Percentiles rank a stretch among this genome's conserved stretches.
These are phyloP conservation scores for Lolium multiflorum DNA, from an alignment of 176 grass and related monocot genomes.

Conservation along the genomic window DNA sequence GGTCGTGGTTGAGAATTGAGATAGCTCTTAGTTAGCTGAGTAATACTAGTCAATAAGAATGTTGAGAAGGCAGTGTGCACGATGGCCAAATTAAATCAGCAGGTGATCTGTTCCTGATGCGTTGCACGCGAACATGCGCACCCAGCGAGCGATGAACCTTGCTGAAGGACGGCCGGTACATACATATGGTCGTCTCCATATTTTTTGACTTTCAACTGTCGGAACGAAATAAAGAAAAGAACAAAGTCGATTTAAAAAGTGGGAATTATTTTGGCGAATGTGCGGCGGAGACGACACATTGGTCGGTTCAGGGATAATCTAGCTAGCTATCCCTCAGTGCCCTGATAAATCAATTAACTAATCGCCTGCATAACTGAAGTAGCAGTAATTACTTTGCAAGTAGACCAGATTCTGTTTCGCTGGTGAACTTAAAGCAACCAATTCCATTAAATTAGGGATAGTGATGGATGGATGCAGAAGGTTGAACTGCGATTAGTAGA, in stretches of 20 bases:
- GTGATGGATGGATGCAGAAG: neutral
- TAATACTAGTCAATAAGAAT: neutral
- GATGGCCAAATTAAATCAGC: neutral
- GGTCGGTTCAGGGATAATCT: neutral
- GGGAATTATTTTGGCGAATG: constrained; percentile 28
- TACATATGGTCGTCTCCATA: neutral
- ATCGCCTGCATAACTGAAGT: neutral
- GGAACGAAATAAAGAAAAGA: neutral
- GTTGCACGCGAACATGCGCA: neutral
- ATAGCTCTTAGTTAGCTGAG: neutral
- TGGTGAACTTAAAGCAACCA: neutral
- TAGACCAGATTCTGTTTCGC: neutral
- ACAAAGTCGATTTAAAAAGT: neutral
- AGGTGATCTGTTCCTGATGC: neutral
- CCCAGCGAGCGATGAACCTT: neutral
- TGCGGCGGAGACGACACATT: constrained; percentile 7
- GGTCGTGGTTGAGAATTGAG: too few relatives aligned
- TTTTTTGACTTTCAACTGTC: neutral
- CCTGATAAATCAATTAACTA: neutral
- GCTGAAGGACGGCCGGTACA: too few relatives aligned
- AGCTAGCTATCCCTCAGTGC: neutral
- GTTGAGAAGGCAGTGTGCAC: neutral
- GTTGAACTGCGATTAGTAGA: neutral
- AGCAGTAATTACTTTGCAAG: neutral
- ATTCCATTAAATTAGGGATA: neutral